A percentile compares a stretch with the other conserved stretches of the same genome.
Evolutionary conservation across 768 basidiomycete genomes (phyloP).

Genomic region (Mycena indigotica): DNA sequence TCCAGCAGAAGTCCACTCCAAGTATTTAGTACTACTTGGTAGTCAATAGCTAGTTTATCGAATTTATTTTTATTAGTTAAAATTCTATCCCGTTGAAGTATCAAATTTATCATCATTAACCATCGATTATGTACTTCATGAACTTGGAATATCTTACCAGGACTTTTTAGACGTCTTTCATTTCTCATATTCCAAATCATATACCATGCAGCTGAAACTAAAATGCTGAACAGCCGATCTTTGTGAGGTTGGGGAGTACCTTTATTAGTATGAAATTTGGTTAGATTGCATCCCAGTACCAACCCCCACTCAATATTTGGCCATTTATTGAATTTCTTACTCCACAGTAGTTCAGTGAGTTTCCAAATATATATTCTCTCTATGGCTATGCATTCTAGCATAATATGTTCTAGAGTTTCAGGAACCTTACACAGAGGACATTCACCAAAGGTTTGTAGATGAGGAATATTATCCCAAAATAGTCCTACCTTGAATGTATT

Average conservation of each 20-base stretch:
- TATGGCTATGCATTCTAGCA: neutral
- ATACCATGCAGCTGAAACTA: neutral
- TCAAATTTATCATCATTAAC: neutral
- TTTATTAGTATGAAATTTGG: neutral
- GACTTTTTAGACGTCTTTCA: neutral
- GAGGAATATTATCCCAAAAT: conserved; percentile 1
- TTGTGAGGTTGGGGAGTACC: neutral
- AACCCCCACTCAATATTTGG: neutral
- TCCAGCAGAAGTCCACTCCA: neutral
- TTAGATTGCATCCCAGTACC: neutral
- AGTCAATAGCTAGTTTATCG: neutral
- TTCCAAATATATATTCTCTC: neutral
- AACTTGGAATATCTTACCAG: neutral
- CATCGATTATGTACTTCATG: conserved; percentile 3
- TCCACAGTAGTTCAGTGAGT: neutral
- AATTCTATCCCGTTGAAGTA: neutral
- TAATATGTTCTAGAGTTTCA: neutral
- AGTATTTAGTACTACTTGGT: neutral
- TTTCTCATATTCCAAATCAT: neutral
- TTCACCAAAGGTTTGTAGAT: neutral
- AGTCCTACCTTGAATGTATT: conserved; percentile 4
- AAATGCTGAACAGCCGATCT: neutral
- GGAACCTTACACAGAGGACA: neutral
- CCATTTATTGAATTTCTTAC: neutral
- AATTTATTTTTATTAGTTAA: conserved; percentile 5